These are phyloP conservation scores for Penicillium riverlandense DNA, from an alignment of 495 filamentous ascomycete species.

Conservation along the genomic window DNA sequence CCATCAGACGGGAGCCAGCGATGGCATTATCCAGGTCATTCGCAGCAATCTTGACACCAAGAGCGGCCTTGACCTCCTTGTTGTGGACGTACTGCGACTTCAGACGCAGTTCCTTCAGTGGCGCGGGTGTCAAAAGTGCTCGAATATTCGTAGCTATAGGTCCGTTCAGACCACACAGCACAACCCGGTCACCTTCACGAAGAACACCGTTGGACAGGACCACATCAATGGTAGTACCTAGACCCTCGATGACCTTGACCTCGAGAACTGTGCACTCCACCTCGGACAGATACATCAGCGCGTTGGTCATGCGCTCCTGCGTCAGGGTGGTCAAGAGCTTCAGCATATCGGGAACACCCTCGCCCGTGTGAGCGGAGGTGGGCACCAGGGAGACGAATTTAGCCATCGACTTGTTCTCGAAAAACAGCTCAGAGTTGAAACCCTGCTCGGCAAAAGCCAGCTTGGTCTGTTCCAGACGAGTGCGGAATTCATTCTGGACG, in stretches of 20 bases:
- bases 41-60: conserved; percentile 98
- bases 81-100: conserved; percentile 97
- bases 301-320: conserved; percentile 96
- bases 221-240: conserved; percentile 98
- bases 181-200: conserved; percentile 87
- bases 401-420: conserved; percentile 96
- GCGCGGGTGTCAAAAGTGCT: conserved; percentile 91
- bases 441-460: conserved; percentile 91
- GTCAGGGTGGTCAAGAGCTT: conserved; percentile 88
- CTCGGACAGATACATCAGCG: conserved; percentile 96
- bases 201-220: conserved; percentile 94
- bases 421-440: conserved; percentile 95
- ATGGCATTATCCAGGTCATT: conserved; percentile 96
- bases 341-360: conserved; percentile 98
- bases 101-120: conserved; percentile 88
- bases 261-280: conserved; percentile 97
- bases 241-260: conserved; percentile 97
- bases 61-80: conserved; percentile 96
- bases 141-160: conserved; percentile 92
- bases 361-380: conserved; percentile 94
- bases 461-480: conserved; percentile 85
- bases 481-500: conserved; percentile 90
- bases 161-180: conserved; percentile 91
- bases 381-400: conserved; percentile 90
- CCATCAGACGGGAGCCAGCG: conserved; percentile 88